Evolutionary conservation across 1,284 basidiomycete species (phyloP).

Genomic region (Malassezia caprae): DNA sequence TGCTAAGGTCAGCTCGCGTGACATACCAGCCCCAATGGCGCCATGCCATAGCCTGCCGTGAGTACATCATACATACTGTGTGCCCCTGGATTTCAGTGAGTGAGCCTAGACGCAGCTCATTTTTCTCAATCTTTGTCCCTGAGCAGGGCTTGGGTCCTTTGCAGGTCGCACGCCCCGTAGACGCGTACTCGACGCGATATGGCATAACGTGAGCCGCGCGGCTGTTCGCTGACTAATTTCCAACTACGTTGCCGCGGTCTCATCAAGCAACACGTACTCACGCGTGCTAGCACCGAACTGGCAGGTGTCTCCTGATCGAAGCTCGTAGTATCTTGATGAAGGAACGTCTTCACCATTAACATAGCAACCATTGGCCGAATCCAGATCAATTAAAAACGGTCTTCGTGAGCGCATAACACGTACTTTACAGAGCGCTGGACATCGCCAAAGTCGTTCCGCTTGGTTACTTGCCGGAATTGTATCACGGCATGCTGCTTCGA

Average conservation of each 20-base stretch:
- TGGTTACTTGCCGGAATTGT: conserved; percentile 76
- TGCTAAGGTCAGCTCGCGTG: conserved; percentile 5
- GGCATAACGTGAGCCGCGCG: conserved; percentile 19
- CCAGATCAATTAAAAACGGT: conserved; percentile 71
- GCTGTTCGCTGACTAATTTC: conserved; percentile 8
- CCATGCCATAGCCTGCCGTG: conserved; percentile 55
- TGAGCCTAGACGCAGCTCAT: conserved; percentile 62
- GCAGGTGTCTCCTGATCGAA: conserved; percentile 62
- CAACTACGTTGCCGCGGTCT: conserved; percentile 16
- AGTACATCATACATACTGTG: conserved; percentile 7
- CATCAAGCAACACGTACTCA: conserved; percentile 41
- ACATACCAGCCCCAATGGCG: conserved; percentile 66
- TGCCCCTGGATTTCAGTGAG: conserved; percentile 64
- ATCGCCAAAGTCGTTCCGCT: conserved; percentile 78
- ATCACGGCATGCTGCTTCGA: conserved; percentile 98
- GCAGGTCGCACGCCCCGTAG: conserved; percentile 61
- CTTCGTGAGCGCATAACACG: conserved; percentile 6
- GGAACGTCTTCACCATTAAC: conserved; percentile 83
- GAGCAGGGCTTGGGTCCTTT: conserved; percentile 81
- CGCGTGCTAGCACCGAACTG: conserved; percentile 36
- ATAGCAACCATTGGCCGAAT: conserved; percentile 85
- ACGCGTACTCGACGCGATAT: conserved; percentile 36
- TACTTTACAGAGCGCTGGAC: conserved; percentile 52
- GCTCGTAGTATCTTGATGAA: conserved; percentile 76
- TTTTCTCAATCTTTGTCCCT: conserved; percentile 67